Conservation (phyloP, 2,329 filamentous ascomycete species). For the Hypoxylon sp. region DNA sequence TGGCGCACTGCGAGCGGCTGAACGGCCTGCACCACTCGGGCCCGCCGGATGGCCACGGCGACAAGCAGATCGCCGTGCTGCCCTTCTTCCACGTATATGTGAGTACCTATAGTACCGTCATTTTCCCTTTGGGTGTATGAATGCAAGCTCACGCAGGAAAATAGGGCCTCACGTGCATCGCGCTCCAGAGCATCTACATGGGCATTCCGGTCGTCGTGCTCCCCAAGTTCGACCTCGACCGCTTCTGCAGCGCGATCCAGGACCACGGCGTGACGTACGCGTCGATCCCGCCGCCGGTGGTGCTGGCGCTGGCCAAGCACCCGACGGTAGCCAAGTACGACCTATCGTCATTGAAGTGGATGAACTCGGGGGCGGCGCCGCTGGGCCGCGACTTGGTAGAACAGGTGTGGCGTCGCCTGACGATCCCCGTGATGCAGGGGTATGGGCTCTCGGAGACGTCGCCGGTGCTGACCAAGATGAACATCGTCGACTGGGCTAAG, state of each 20-base stretch:
- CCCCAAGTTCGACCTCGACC: slow-evolving; percentile 83
- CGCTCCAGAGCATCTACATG: slow-evolving; percentile 74
- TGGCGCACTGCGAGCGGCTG: slow-evolving; percentile 63
- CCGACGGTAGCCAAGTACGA: slow-evolving; percentile 84
- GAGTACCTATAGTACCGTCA: slow-evolving; percentile 48
- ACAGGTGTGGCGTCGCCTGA: slow-evolving; percentile 77
- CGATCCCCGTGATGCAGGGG: slow-evolving; percentile 87
- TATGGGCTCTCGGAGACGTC: slow-evolving; percentile 92
- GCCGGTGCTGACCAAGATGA: slow-evolving; percentile 80
- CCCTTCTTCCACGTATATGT: slow-evolving; percentile 95
- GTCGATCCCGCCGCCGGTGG: slow-evolving; percentile 87
- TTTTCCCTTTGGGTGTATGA: neutral
- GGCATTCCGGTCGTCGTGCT: slow-evolving; percentile 78
- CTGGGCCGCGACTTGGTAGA: slow-evolving; percentile 84
- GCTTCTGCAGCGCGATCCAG: slow-evolving; percentile 82
- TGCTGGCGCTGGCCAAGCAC: slow-evolving; percentile 83
- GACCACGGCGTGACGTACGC: slow-evolving; percentile 79
- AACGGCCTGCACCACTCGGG: slow-evolving; percentile 67
- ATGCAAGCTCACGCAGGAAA: neutral
- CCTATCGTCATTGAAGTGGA: slow-evolving; percentile 79
- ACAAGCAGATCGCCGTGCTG: slow-evolving; percentile 81
- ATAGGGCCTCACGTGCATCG: slow-evolving; percentile 74
- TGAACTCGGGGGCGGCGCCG: slow-evolving; percentile 90
- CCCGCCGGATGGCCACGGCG: slow-evolving; percentile 70
- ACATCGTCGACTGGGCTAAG: slow-evolving; percentile 79